Conservation (phyloP, 2,329 filamentous ascomycete species). For the Clathrospora elynae region DNA sequence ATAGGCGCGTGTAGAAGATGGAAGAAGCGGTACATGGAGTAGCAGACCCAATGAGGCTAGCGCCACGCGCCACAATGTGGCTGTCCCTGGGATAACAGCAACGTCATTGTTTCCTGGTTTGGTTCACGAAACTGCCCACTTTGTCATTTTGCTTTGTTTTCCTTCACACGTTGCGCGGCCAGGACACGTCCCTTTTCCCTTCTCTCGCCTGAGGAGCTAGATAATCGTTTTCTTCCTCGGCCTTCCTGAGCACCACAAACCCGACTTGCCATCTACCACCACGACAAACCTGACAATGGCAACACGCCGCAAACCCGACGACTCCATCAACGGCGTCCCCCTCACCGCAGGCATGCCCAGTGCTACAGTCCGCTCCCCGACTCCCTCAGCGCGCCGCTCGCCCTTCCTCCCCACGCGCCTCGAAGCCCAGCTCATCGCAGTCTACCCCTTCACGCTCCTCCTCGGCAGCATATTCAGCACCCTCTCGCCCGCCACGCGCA, state of each 20-base stretch:
- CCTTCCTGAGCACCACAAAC: slow-evolving; percentile 4
- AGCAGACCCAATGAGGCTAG: slow-evolving; percentile 20
- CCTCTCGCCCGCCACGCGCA: slow-evolving; percentile 72
- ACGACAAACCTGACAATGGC: slow-evolving; percentile 31
- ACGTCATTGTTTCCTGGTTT: slow-evolving; percentile 30
- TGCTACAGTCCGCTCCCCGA: slow-evolving; percentile 30
- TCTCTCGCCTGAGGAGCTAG: too few relatives aligned
- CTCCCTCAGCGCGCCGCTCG: slow-evolving; percentile 43
- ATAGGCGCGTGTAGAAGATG: slow-evolving; percentile 17
- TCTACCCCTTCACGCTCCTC: slow-evolving; percentile 79
- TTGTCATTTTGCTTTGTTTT: too few relatives aligned
- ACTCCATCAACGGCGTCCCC: slow-evolving; percentile 17
- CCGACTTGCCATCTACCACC: not conserved
- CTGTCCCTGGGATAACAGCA: slow-evolving; percentile 16
- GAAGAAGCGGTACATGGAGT: slow-evolving; percentile 16
- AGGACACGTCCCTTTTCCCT: too few relatives aligned
- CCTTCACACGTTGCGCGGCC: too few relatives aligned
- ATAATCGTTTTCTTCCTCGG: too few relatives aligned
- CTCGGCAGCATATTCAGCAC: slow-evolving; percentile 81
- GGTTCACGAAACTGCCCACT: slow-evolving; percentile 6
- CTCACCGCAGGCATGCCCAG: slow-evolving; percentile 33
- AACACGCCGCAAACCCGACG: slow-evolving; percentile 38
- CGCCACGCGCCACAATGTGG: slow-evolving; percentile 28
- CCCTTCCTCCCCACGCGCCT: slow-evolving; percentile 72
- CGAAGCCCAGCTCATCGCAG: slow-evolving; percentile 66